Conservation (phyloP, 306 rosid genomes). For the Comarum palustre region DNA sequence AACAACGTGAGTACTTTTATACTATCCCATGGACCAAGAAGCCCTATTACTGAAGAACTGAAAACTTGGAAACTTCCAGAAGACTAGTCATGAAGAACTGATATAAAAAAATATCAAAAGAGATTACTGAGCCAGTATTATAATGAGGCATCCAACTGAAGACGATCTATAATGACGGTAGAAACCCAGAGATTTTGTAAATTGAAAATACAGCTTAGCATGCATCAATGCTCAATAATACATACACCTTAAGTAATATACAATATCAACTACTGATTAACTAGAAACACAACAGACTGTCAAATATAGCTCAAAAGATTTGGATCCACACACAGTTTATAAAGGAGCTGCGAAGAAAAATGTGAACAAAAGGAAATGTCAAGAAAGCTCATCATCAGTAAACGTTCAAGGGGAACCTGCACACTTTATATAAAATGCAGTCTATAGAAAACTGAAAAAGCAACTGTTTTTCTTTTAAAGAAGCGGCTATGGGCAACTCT, state of each 20-base stretch:
- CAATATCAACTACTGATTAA: background rate
- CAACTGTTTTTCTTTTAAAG: too few relatives aligned
- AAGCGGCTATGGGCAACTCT: too few relatives aligned
- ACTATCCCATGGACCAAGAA: background rate
- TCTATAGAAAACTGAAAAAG: too few relatives aligned
- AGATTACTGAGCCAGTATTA: background rate
- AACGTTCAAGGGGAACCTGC: too few relatives aligned
- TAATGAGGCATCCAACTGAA: background rate
- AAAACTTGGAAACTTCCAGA: background rate
- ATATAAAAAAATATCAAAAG: background rate
- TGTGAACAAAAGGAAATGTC: too few relatives aligned
- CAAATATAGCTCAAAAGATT: constrained; percentile 24
- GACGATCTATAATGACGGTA: constrained; percentile 1
- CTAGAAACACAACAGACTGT: background rate
- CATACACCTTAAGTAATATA: background rate
- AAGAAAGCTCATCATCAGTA: too few relatives aligned
- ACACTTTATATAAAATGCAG: too few relatives aligned
- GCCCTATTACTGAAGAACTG: background rate
- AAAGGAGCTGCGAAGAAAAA: constrained; percentile 65
- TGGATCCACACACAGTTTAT: constrained; percentile 79
- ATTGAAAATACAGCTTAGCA: background rate
- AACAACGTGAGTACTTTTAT: background rate
- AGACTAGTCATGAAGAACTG: background rate
- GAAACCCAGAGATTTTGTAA: background rate
- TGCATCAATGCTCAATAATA: background rate